Percentiles rank a stretch among this genome's conserved stretches.
These are phyloP conservation scores for Crucibulum laeve DNA, from an alignment of 768 basidiomycete genomes.

Conservation along the genomic window DNA sequence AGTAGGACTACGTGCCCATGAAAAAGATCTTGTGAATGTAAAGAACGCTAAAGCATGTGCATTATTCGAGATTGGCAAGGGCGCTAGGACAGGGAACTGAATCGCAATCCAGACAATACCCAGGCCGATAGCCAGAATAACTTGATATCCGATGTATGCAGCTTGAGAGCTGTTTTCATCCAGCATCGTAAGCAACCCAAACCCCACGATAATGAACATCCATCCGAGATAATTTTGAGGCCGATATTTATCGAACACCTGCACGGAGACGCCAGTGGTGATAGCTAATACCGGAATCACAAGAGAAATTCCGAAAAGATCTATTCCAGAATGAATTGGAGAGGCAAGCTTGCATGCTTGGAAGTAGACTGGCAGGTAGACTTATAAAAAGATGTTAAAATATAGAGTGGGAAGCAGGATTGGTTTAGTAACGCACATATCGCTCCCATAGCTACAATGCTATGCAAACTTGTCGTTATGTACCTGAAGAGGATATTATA, in stretches of 20 bases:
- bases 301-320: not conserved
- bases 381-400: not conserved
- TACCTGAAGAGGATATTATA: not conserved
- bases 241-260: constrained; percentile 1
- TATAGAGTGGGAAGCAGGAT: not conserved
- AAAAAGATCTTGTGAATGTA: constrained; percentile 30
- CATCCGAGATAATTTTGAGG: constrained; percentile 5
- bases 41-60: constrained; percentile 42
- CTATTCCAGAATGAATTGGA: not conserved
- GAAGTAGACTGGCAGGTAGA: constrained; percentile 1
- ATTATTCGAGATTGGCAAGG: constrained; percentile 32
- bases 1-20: constrained; percentile 17
- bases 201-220: constrained; percentile 1
- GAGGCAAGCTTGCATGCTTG: constrained; percentile 2
- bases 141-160: not conserved
- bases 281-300: not conserved
- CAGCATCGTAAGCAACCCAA: constrained; percentile 2
- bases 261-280: not conserved
- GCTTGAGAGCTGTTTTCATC: constrained; percentile 1
- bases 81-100: constrained; percentile 44
- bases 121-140: not conserved
- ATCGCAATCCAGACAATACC: constrained; percentile 3
- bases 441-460: not conserved
- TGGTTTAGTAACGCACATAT: no score
- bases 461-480: not conserved